Base-by-base conservation (phyloP, 2,329 filamentous ascomycete genomes). In the Madurella fahalii region DNA sequence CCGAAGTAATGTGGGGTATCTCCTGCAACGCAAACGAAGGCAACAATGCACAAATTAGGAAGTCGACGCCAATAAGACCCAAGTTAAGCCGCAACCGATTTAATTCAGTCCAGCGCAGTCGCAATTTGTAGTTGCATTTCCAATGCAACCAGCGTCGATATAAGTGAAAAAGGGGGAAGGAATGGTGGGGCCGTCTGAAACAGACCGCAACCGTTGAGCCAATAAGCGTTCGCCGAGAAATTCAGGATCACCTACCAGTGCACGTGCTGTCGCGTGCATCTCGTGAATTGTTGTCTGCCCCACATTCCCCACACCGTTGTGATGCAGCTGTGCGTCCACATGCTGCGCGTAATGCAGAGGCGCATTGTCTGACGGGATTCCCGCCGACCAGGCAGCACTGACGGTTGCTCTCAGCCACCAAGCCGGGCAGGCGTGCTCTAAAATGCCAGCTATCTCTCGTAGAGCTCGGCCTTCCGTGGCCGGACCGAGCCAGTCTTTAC, bases 111-210 rank as follows among this genome's bases (percentile, higher is more conserved):
- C 25, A 25, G 9, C 13, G 34, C 13, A 12, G 11, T 37, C 34
- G 13, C 9, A 4, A 12, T 15, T 37, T 37, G 34, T 15, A 37
- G 34, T 37, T 37, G 34, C 34, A 37, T 12, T 11, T 37, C 4
- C 34, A 37, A 37, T 37, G 25, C 25, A 25, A 25, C 7, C 25
- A 25, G 25, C 7, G 7, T 25, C 25, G 25, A 25, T 37, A 15
- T 42, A 41, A 25, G 42, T 48, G 17, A 47, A 54, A 54, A 59
- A 57, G 47, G 52, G 54, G 57, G 52, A 17, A 52, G 42, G 49
- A 54, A 46, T 7, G 32, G 30, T 41, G 52, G 40, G 17, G 46
- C 39, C 20, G 40, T 51, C 31, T 37, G 34, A 37, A 37, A 37
- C 34, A 37, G 34, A 37, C 34, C 9, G 4, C 34, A 25, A 25